A percentile compares a stretch with the other conserved stretches of the same genome.
These are phyloP conservation scores for Curvularia lunata DNA, from an alignment of 2,329 filamentous ascomycete species.

Conservation along the genomic window DNA sequence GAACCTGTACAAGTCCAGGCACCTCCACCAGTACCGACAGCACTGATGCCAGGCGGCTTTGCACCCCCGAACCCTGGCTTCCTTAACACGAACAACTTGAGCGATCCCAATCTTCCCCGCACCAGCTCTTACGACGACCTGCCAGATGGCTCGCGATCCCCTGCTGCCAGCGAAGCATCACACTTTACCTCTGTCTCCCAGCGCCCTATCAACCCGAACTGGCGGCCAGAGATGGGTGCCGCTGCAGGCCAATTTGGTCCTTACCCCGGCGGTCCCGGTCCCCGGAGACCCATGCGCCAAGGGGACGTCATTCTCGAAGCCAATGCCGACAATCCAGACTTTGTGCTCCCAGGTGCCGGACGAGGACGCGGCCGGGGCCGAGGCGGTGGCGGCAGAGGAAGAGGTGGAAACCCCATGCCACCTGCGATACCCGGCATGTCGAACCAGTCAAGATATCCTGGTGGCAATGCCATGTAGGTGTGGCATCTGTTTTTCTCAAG, in stretches of 20 bases:
- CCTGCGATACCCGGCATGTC: constrained; percentile 37
- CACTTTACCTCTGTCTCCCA: constrained; percentile 92
- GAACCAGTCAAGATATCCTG: constrained; percentile 44
- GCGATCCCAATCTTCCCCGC: constrained; percentile 46
- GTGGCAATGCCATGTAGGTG: constrained; percentile 41
- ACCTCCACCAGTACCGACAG: constrained; percentile 41
- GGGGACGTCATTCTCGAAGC: constrained; percentile 74
- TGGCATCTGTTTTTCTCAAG: constrained; percentile 1
- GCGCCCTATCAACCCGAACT: constrained; percentile 84
- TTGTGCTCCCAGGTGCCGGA: constrained; percentile 67
- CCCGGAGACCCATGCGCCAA: constrained; percentile 53
- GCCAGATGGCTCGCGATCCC: constrained; percentile 69
- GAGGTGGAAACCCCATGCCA: constrained; percentile 39
- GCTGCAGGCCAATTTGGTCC: constrained; percentile 49
- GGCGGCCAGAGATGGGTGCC: constrained; percentile 64
- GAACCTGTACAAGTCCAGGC: constrained; percentile 48
- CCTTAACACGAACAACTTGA: constrained; percentile 34
- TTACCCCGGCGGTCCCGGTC: constrained; percentile 26
- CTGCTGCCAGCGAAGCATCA: constrained; percentile 75
- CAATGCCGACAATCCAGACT: constrained; percentile 76
- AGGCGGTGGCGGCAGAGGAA: constrained; percentile 28
- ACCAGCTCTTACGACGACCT: constrained; percentile 68
- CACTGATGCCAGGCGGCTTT: constrained; percentile 45
- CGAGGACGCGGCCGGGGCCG: constrained; percentile 44
- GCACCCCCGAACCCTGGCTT: constrained; percentile 39